Evolutionary conservation across 768 basidiomycete species (phyloP).

Genomic region (Obba rivulosa): DNA sequence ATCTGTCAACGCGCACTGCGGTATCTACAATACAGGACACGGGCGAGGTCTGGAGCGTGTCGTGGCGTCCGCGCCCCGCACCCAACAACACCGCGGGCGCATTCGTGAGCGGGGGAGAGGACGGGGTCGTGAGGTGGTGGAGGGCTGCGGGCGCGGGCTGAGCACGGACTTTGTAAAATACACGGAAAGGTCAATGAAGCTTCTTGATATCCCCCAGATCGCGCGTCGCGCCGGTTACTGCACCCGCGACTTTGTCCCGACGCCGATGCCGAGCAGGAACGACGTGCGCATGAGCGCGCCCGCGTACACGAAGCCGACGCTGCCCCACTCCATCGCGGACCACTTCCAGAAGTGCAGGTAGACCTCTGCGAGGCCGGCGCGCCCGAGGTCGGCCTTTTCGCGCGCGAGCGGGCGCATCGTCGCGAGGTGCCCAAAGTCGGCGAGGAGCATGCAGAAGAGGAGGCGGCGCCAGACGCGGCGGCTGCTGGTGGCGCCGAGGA

Average conservation of each 20-base stretch:
- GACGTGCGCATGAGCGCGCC: constrained; percentile 40
- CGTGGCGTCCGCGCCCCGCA: constrained; percentile 67
- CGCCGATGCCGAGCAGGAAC: constrained; percentile 35
- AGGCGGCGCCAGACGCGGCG: constrained; percentile 38
- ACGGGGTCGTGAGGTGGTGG: constrained; percentile 75
- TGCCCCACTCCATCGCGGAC: constrained; percentile 52
- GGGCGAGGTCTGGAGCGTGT: constrained; percentile 80
- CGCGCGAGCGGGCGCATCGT: constrained; percentile 39
- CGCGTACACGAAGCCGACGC: constrained; percentile 46
- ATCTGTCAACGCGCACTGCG: constrained; percentile 64
- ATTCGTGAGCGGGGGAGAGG: constrained; percentile 73
- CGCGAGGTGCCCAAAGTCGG: constrained; percentile 44
- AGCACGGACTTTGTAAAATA: background rate
- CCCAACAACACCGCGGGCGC: constrained; percentile 51
- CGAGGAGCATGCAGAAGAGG: constrained; percentile 39
- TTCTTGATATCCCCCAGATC: no score
- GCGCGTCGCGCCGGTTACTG: no score
- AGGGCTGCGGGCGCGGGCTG: constrained; percentile 55
- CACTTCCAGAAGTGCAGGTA: constrained; percentile 42
- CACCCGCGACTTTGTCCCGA: no score
- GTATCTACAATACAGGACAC: constrained; percentile 76
- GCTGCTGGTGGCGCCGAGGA: constrained; percentile 38
- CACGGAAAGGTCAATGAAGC: no score
- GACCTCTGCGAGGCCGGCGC: constrained; percentile 21
- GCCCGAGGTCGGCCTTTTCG: constrained; percentile 8